A percentile compares a stretch with the other conserved stretches of the same genome.
Conservation (phyloP, 306 rosid genomes). For the Cajanus cajan region DNA sequence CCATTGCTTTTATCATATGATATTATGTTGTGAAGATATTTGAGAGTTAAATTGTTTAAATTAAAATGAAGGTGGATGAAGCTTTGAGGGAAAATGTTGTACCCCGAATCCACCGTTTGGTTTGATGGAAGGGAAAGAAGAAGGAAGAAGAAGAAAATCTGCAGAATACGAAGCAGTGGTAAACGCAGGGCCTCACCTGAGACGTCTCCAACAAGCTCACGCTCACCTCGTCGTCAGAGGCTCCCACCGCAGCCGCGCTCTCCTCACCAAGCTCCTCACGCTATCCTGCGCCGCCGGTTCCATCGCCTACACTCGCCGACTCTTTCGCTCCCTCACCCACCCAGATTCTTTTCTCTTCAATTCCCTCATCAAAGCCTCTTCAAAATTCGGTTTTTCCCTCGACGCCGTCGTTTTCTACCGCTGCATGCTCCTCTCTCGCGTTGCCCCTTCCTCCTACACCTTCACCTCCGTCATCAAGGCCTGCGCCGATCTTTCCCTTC, state of each 20-base stretch:
- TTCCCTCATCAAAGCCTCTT: conserved; percentile 63
- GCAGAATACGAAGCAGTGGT: conserved; percentile 58
- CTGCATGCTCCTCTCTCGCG: conserved; percentile 52
- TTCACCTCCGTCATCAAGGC: conserved; percentile 86
- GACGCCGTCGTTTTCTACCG: conserved; percentile 63
- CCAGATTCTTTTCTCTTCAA: conserved; percentile 79
- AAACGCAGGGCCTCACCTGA: conserved; percentile 62
- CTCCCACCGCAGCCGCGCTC: conserved; percentile 57
- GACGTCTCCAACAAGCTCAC: conserved; percentile 66
- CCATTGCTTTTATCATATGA: too few species aligned
- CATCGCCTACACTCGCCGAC: conserved; percentile 59
- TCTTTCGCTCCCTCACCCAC: conserved; percentile 46
- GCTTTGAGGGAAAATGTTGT: too few species aligned
- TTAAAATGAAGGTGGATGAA: too few species aligned
- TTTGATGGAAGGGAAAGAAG: conserved; percentile 45
- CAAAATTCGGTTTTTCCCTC: conserved; percentile 53
- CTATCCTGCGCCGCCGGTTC: conserved; percentile 73
- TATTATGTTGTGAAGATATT: too few species aligned
- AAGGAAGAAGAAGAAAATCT: conserved; percentile 39
- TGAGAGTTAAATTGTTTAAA: too few species aligned
- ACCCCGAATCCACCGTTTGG: neutral
- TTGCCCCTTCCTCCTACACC: conserved; percentile 62
- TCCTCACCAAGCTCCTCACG: conserved; percentile 77
- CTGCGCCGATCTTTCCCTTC: conserved; percentile 67
- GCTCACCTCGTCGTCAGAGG: conserved; percentile 74